Evolutionary conservation across 805 yeast species (phyloP).

Genomic region (Nakazawaea pomicola): DNA sequence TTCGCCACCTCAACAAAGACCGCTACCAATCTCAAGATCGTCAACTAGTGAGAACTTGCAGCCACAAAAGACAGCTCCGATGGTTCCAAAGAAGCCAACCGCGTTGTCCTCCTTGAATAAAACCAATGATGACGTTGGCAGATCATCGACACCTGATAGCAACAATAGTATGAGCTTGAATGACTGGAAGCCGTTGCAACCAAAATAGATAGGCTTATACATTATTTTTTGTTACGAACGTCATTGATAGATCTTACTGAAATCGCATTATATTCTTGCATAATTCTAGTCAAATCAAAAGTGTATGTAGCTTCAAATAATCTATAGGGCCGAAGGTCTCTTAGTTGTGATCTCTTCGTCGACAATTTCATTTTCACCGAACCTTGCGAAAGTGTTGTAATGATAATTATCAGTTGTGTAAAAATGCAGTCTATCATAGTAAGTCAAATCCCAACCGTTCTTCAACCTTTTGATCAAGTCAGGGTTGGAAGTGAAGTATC

Average conservation of each 20-base stretch:
- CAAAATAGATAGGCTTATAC: conserved; percentile 7
- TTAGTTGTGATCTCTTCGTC: background rate
- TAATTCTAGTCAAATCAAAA: too few relatives aligned
- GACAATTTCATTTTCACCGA: conserved; percentile 15
- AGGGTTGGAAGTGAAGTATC: conserved; percentile 35
- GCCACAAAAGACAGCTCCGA: conserved; percentile 6
- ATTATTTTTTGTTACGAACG: too few relatives aligned
- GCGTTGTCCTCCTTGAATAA: background rate
- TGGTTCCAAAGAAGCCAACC: conserved; percentile 12
- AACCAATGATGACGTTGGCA: background rate
- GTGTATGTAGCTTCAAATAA: too few relatives aligned
- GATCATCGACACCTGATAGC: conserved; percentile 1
- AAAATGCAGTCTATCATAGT: conserved; percentile 35
- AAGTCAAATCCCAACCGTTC: conserved; percentile 27
- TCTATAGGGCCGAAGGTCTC: too few relatives aligned
- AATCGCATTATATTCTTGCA: too few relatives aligned
- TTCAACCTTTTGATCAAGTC: conserved; percentile 30
- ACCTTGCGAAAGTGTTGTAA: conserved; percentile 26
- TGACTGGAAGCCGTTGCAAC: conserved; percentile 13
- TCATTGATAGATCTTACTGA: too few relatives aligned
- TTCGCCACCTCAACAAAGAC: background rate
- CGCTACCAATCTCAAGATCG: background rate
- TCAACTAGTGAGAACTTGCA: background rate
- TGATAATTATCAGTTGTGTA: conserved; percentile 30
- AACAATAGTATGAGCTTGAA: background rate